Conservation (phyloP, 345 rosid species). For the Eucalyptus tenuipes region DNA sequence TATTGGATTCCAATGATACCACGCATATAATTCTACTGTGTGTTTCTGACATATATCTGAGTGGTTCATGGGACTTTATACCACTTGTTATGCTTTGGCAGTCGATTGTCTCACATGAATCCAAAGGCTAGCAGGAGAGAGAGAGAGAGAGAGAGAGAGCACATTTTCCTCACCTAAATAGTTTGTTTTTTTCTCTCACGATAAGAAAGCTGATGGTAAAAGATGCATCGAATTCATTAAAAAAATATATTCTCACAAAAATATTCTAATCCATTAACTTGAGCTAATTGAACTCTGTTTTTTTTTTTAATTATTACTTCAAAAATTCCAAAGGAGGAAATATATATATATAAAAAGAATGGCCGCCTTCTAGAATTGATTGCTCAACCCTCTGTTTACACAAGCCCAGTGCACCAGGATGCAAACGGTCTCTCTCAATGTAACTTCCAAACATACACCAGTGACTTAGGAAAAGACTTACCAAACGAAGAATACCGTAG, state of each 20-base stretch:
- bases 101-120: background rate
- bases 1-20: background rate
- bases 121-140: background rate
- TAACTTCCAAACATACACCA: background rate
- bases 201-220: background rate
- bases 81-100: background rate
- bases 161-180: background rate
- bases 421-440: background rate
- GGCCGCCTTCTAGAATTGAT: background rate
- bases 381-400: background rate
- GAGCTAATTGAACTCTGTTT: background rate
- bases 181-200: background rate
- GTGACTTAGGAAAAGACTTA: background rate
- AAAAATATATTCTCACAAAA: background rate
- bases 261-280: background rate
- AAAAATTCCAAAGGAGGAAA: background rate
- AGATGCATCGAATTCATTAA: background rate
- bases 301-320: too few relatives aligned
- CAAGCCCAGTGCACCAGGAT: background rate
- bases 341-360: background rate
- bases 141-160: background rate
- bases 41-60: background rate
- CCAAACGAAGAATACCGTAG: background rate
- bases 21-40: background rate
- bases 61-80: background rate